Base-by-base conservation (phyloP, 2,329 filamentous ascomycete genomes). In the Elsinoe perseae region DNA sequence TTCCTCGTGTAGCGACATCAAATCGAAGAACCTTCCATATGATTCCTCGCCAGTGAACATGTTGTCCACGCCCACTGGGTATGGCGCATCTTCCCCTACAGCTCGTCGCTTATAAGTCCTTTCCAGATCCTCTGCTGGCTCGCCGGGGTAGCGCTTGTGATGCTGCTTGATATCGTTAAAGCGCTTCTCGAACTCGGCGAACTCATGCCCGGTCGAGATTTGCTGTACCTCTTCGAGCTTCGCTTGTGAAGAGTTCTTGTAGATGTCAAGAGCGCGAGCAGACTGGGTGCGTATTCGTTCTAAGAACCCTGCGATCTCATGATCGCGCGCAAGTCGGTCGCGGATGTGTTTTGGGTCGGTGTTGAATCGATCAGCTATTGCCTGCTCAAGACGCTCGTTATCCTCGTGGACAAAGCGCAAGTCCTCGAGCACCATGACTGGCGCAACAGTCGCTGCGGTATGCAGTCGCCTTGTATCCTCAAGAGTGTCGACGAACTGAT, bases 11-110 rank as follows among this genome's bases (percentile, higher is more conserved):
- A 84, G 81, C 36, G 78, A 80, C 16, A 86, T 92, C 46, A 98
- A 74, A 70, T 98, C 93, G 65, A 98, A 87, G 72, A 89, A 98
- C 63, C 89, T 86, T 42, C 93, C 93, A 65, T 87, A 96, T 0
- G 86, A 86, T 70, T 98, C 93, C 72, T 98, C 95, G 60, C 93
- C 93, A 0, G 90, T 95, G 71, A 98, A 98, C 76, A 97, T 86
- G 57, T 83, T 83, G 67, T 97, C 92, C 48, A 96, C 85, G 54
- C 91, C 82, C 42, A 81, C 82, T 3, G 80, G 77, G 56, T 81
- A 71, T 1, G 78, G 75, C 46, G 62, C 63, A 50, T 83, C 81
- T 61, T 86, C 84, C 42, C 83, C 83, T 10, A 78, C 80, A 40
- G 79, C 75, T 57, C 80, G 81, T 66, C 83, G 80, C 70, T 90